phyloP scores from a whole-genome alignment of 2,329 filamentous ascomycete species.

The Ophiostoma tasmaniense region DNA sequence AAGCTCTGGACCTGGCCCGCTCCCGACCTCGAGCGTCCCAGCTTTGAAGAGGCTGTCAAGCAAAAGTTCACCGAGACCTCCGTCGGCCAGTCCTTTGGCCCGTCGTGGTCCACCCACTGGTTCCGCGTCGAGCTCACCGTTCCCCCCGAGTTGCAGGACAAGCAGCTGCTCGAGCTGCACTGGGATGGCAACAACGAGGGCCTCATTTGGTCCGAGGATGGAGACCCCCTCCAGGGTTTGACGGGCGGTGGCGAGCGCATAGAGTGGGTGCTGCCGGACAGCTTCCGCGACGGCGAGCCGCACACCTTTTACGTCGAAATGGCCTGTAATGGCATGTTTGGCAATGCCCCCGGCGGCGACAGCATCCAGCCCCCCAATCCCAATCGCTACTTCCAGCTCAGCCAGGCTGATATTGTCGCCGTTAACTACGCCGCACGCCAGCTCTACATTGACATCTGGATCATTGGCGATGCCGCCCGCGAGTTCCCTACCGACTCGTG shows the following conservation, averaged over 20 bases:
- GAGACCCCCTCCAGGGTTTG: conserved; percentile 82
- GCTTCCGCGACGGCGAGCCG: conserved; percentile 74
- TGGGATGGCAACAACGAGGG: conserved; percentile 95
- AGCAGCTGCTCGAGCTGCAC: conserved; percentile 83
- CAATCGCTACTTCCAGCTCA: conserved; percentile 70
- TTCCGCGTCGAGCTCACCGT: conserved; percentile 77
- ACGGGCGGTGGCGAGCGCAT: conserved; percentile 81
- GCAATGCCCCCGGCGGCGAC: conserved; percentile 73
- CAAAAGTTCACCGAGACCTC: conserved; percentile 67
- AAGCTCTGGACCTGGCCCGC: conserved; percentile 82
- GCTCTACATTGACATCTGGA: conserved; percentile 89
- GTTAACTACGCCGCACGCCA: conserved; percentile 78
- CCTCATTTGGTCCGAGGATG: conserved; percentile 85
- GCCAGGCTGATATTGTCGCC: conserved; percentile 75
- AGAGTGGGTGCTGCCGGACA: conserved; percentile 82
- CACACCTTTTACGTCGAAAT: conserved; percentile 95
- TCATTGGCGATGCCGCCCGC: conserved; percentile 82
- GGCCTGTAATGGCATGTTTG: conserved; percentile 98
- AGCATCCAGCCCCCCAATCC: conserved; percentile 80
- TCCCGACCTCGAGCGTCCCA: conserved; percentile 67
- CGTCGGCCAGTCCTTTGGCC: conserved; percentile 75
- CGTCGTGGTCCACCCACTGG: conserved; percentile 97
- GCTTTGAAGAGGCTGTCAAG: conserved; percentile 72
- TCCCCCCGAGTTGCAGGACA: conserved; percentile 61
- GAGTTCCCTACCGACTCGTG: conserved; percentile 85